A percentile compares a stretch with the other conserved stretches of the same genome.
Conservation (phyloP, 2,329 filamentous ascomycete genomes). For the Pseudocercospora vitis region DNA sequence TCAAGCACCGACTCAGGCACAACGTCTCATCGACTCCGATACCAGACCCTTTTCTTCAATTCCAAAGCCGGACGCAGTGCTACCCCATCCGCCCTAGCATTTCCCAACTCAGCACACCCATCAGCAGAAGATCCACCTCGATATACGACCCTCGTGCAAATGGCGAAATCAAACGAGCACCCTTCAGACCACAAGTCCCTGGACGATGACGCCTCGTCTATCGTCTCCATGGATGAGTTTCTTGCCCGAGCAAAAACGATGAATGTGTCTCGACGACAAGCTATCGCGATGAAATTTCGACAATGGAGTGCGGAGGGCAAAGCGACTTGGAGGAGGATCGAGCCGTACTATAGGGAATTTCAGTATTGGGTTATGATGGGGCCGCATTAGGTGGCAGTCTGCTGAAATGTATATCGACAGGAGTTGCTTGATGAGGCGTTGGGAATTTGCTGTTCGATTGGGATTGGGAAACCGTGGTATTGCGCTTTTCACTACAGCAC, state of each 20-base stretch:
- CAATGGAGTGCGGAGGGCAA: constrained; percentile 12
- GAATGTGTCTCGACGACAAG: constrained; percentile 8
- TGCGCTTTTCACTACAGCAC: neutral
- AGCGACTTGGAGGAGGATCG: constrained; percentile 13
- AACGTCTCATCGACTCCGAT: no score
- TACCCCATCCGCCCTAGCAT: no score
- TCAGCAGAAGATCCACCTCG: neutral
- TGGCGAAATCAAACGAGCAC: neutral
- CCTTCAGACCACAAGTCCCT: neutral
- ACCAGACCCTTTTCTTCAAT: no score
- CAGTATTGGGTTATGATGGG: constrained; percentile 20
- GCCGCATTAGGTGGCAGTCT: constrained; percentile 11
- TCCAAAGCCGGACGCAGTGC: no score
- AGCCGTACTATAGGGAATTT: constrained; percentile 17
- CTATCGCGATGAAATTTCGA: constrained; percentile 12
- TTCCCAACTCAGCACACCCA: neutral
- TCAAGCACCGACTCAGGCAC: no score
- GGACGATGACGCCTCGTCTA: neutral
- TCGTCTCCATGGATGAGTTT: neutral
- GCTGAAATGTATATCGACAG: neutral
- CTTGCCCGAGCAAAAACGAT: neutral
- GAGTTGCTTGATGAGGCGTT: neutral
- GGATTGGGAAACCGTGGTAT: neutral
- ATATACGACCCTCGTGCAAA: neutral
- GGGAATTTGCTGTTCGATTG: neutral